Evolutionary conservation across 768 basidiomycete genomes (phyloP), one percentile per base, ranked within the genome.

Genomic region (Rossbeevera mucosa): DNA sequence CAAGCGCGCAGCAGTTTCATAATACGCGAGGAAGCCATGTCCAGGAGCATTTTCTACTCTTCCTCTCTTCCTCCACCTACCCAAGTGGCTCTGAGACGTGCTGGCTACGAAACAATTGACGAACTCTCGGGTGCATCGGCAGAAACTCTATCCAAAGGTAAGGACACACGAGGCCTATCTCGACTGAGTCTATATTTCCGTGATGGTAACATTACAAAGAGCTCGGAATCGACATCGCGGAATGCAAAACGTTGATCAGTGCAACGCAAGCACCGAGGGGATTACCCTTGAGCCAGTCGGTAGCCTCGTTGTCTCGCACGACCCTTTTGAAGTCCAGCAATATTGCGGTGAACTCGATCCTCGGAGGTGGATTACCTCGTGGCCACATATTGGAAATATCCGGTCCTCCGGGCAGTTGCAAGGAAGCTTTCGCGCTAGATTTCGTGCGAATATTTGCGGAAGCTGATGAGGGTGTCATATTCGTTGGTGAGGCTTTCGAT

Each of bases 321-420:
- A 50, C 51, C 31, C 7, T 53, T 25, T 45, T 55, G 38, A 41
- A 52, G 53, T 69, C 63, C 56, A 59, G 55, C 42, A 83, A 76
- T 61, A 50, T 64, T 4, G 73, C 79, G 12, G 68, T 87, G 25
- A 84, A 90, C 58, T 70, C 69, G 16, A 64, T 89, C 2, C 74
- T 91, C 5, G 77, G 72, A 28, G 85, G 85, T 42, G 88, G 88
- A 14, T 66, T 91, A 42, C 68, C 71, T 49, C 75, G 74, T 51
- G 84, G 85, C 7, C 74, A 78, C 56, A 74, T 88, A 55, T 72
- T 90, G 18, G 88, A 91, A 69, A 71, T 91, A 58, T 86, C 86
- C 26, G 88, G 88, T 0, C 85, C 86, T 42, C 88, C 88, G 0
- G 88, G 88, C 44, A 77, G 79, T 33, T 77, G 80, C 9, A 90